Base-by-base conservation (phyloP, 2,329 filamentous ascomycete genomes). In the Botrytis squamosa region DNA sequence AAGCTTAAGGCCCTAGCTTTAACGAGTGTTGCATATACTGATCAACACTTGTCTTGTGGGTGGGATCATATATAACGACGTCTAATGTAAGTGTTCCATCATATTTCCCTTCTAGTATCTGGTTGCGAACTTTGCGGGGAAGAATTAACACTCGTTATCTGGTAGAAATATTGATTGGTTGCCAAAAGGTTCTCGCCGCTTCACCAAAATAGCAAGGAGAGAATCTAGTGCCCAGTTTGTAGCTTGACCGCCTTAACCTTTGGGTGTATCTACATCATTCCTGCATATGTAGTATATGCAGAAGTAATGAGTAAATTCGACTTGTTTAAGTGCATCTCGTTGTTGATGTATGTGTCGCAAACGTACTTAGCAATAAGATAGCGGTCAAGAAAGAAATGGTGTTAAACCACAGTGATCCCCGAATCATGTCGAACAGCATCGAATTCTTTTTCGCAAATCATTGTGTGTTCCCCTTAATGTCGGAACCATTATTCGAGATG, bases 321-420 rank as follows among this genome's bases (percentile, higher is more conserved):
- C 71, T 73, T 76, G 75, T 72, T 77, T 64, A 75, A 74, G 75
- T 75, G 73, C 75, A 62, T 77, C 71, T 72, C 70, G 71, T 74
- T 55, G 60, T 77, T 73, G 74, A 76, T 74, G 74, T 77, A 63
- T 74, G 69, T 25, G 40, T 74, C 76, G 76, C 75, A 76, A 80
- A 77, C 70, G 70, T 76, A 77, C 75, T 77, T 76, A 46, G 33
- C 52, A 29, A 64, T 74, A 74, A 65, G 40, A 66, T 29, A 78
- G 78, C 79, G 80, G 78, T 81, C 78, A 80, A 73, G 73, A 57
- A 52, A 75, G 75, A 77, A 74, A 78, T 33, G 73, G 81, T 81
- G 77, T 75, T 80, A 78, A 80, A 79, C 72, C 79, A 79, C 76
- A 78, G 76, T 76, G 72, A 75, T 60, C 77, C 77, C 78, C 77